Evolutionary conservation across 2,329 filamentous ascomycete species (phyloP).

Genomic region (Calonectria pseudoturangicola): DNA sequence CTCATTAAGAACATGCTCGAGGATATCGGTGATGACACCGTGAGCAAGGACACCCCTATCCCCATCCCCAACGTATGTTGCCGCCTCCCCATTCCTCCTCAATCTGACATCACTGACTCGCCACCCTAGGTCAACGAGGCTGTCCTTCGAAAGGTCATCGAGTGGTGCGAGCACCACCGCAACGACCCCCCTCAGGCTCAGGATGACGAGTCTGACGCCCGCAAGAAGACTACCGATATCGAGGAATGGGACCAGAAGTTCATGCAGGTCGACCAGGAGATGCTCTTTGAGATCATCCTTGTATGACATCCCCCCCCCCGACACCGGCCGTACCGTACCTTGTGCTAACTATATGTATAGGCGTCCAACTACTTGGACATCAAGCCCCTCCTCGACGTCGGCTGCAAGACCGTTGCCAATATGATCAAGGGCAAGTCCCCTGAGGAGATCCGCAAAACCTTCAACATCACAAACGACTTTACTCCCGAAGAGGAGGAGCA

Average conservation of each 20-base stretch:
- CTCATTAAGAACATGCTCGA: constrained; percentile 99
- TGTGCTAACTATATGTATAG: constrained; percentile 65
- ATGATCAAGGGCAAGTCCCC: constrained; percentile 99
- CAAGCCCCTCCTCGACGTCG: constrained; percentile 97
- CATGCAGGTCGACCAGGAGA: constrained; percentile 99
- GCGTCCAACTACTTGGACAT: constrained; percentile 99
- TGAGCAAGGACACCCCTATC: constrained; percentile 79
- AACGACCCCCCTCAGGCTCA: constrained; percentile 87
- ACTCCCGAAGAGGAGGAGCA: constrained; percentile 99
- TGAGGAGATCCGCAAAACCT: constrained; percentile 99
- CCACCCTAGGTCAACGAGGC: constrained; percentile 85
- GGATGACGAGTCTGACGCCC: constrained; percentile 93
- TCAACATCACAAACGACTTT: constrained; percentile 99
- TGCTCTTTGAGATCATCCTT: constrained; percentile 99
- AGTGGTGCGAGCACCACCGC: constrained; percentile 98
- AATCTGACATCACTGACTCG: constrained; percentile 42
- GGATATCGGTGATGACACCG: constrained; percentile 83
- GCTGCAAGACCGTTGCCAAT: constrained; percentile 99
- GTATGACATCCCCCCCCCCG: constrained; percentile 70
- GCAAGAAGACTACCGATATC: constrained; percentile 99
- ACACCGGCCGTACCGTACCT: background rate
- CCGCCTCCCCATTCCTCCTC: constrained; percentile 32
- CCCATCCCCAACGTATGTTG: constrained; percentile 88
- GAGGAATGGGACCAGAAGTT: constrained; percentile 99
- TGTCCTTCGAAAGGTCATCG: constrained; percentile 95